Conservation (phyloP, 257 asterid species). For the Nemophila menziesii region DNA sequence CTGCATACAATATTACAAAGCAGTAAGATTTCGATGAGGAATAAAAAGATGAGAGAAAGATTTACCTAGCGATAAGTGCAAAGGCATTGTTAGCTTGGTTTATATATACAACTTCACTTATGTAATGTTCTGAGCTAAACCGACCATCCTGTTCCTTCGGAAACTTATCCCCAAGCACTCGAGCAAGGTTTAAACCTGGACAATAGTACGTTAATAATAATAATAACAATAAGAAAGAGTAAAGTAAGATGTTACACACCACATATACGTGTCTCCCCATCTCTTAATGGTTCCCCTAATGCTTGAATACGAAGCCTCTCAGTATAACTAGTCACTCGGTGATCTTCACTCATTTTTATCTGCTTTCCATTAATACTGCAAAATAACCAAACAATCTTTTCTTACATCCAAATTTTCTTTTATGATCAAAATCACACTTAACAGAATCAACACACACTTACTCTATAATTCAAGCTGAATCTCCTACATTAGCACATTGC, state of each 20-base stretch:
- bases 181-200: conserved; percentile 84
- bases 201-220: conserved; percentile 8
- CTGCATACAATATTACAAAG: conserved; percentile 22
- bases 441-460: conserved; percentile 21
- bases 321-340: conserved; percentile 58
- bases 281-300: conserved; percentile 69
- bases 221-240: conserved; percentile 4
- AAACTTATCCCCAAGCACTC: conserved; percentile 98
- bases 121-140: conserved; percentile 82
- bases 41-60: conserved; percentile 2
- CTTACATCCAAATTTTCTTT: too few relatives aligned
- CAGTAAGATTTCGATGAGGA: background rate
- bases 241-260: conserved; percentile 34
- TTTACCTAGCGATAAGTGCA: conserved; percentile 84
- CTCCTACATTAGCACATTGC: conserved; percentile 99
- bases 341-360: conserved; percentile 95
- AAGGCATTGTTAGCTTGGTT: conserved; percentile 43
- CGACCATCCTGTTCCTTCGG: conserved; percentile 87
- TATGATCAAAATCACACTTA: background rate
- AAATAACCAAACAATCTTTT: conserved; percentile 10
- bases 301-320: conserved; percentile 80
- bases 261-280: conserved; percentile 85
- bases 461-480: conserved; percentile 86
- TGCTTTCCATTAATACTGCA: conserved; percentile 73
- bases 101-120: conserved; percentile 52